Base-by-base conservation (phyloP, 1,284 basidiomycete species). In the Schizophyllum commune region DNA sequence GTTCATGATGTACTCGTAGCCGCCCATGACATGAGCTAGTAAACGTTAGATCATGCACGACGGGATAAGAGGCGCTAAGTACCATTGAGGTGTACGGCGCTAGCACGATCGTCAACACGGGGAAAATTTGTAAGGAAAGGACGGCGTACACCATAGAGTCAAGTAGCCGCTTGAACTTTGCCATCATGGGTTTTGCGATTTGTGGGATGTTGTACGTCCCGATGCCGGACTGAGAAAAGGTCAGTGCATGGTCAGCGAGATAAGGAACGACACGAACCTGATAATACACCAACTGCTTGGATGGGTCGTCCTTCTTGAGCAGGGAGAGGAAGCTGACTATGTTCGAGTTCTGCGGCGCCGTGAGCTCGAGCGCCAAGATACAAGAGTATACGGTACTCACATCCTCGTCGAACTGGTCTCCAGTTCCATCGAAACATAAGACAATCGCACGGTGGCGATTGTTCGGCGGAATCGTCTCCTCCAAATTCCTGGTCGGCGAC, bases 1-100 rank as follows among this genome's bases (percentile, higher is more conserved):
- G 68, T 86, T 79, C 82, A 86, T 85, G 52, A 89, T 70, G 66
- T 86, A 89, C 60, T 77, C 74, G 67, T 88, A 88, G 0, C 85
- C 85, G 75, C 75, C 72, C 74, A 79, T 81, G 61, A 84, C 79
- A 68, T 85, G 82, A 9, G 74, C 73, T 62, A 79, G 75, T 7
- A 83, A 69, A 64, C 82, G 79, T 73, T 70, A 72, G 39, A 61
- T 61, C 58, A 63, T 33, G 6, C 20, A 59, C 32, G n/a, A 17
- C 11, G 47, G 9, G 55, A 59, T 60, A 0, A 62, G 11, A n/a
- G 20, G 39, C 22, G 56, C 11, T 32, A 17, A 32, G 11, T 15
- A 55, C 54, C 22, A 32, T 11, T 47, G 6, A 56, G 20, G 58
- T 8, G 6, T 34, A 47, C 33, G 19, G 75, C 74, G 39, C 78